Conservation (phyloP, 805 yeast species). For the Millerozyma miso region DNA sequence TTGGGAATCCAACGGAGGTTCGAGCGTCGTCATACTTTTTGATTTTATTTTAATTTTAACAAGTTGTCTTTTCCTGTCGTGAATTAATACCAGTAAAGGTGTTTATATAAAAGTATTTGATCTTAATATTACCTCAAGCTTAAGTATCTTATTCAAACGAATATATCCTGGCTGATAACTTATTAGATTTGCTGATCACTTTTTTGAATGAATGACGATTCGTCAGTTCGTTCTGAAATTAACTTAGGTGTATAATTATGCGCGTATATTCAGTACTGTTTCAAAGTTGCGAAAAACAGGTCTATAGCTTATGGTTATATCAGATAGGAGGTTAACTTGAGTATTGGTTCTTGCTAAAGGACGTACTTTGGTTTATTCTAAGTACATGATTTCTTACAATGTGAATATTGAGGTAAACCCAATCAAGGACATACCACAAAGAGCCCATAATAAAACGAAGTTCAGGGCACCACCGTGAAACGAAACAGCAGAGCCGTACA, state of each 20-base stretch:
- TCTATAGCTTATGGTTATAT: background rate
- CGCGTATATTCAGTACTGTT: background rate
- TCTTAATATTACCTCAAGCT: too few species aligned
- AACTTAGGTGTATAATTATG: background rate
- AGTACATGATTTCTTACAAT: background rate
- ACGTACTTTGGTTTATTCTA: too few species aligned
- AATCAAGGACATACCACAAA: slow-evolving; percentile 56
- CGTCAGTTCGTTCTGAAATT: background rate
- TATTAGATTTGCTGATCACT: background rate
- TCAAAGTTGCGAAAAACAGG: background rate
- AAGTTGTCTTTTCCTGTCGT: too few species aligned
- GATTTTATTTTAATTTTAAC: slow-evolving; percentile 4
- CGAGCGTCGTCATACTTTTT: slow-evolving; percentile 30
- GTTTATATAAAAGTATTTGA: too few species aligned
- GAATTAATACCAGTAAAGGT: too few species aligned
- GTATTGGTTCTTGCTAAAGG: too few species aligned
- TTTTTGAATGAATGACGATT: background rate
- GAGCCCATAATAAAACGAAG: slow-evolving; percentile 54
- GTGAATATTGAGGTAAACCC: slow-evolving; percentile 31
- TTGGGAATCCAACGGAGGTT: slow-evolving; percentile 25
- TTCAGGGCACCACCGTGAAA: slow-evolving; percentile 67
- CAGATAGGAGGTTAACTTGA: too few species aligned
- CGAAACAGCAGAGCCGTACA: slow-evolving; percentile 78
- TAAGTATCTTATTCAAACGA: too few species aligned
- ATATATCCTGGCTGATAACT: background rate